A percentile compares a stretch with the other conserved stretches of the same genome.
Conservation (phyloP, 116 monocot genomes). For the Papilionanthe hybrid region DNA sequence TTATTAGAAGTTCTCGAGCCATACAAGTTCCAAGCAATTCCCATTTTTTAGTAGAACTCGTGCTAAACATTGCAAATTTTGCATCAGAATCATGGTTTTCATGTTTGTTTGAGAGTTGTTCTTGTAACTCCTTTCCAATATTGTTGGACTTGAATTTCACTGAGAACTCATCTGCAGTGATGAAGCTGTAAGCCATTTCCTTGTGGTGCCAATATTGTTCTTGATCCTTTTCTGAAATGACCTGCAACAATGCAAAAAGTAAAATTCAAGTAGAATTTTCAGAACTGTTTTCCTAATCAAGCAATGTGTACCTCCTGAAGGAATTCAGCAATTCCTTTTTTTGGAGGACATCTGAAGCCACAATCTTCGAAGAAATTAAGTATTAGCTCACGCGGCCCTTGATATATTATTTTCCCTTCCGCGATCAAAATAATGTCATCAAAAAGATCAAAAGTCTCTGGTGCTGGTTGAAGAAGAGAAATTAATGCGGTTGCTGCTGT, state of each 20-base stretch:
- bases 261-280: too few relatives aligned
- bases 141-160: slow-evolving; percentile 54
- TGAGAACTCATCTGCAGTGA: slow-evolving; percentile 49
- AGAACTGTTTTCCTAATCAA: too few relatives aligned
- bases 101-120: slow-evolving; percentile 47
- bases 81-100: slow-evolving; percentile 14
- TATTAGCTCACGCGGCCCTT: slow-evolving; percentile 16
- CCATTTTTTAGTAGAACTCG: slow-evolving; percentile 41
- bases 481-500: slow-evolving; percentile 14
- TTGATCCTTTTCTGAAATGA: slow-evolving; percentile 80
- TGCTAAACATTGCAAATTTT: slow-evolving; percentile 26
- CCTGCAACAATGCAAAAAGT: slow-evolving; percentile 12
- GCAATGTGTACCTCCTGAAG: slow-evolving; percentile 22
- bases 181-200: slow-evolving; percentile 53
- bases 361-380: slow-evolving; percentile 19
- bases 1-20: slow-evolving; percentile 51
- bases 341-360: slow-evolving; percentile 23
- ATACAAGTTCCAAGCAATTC: slow-evolving; percentile 48
- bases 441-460: slow-evolving; percentile 22
- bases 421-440: slow-evolving; percentile 22
- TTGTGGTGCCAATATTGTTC: slow-evolving; percentile 57
- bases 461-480: slow-evolving; percentile 28
- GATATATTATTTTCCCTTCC: slow-evolving; percentile 19
- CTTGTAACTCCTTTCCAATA: slow-evolving; percentile 23
- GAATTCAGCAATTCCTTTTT: slow-evolving; percentile 22